phyloP scores from a whole-genome alignment of 495 filamentous ascomycete species.

The Penicillium daleae region DNA sequence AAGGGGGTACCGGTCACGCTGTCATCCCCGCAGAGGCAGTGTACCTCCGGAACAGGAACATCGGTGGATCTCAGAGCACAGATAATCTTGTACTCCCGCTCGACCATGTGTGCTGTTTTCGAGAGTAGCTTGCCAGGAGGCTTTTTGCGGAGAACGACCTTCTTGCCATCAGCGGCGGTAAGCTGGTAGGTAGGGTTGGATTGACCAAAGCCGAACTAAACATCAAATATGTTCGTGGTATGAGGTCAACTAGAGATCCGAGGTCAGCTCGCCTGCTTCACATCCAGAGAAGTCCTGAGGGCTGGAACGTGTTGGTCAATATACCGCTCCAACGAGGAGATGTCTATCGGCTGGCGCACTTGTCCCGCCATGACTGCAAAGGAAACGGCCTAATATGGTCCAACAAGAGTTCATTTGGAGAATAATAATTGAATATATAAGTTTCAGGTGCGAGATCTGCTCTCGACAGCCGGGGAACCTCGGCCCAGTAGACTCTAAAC shows the following conservation, averaged over 20 bases:
- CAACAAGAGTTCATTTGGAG: no score
- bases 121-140: constrained; percentile 89
- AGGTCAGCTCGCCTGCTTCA: constrained; percentile 82
- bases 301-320: constrained; percentile 73
- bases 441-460: not conserved
- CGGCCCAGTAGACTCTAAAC: no score
- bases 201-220: constrained; percentile 92
- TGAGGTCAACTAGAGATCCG: no score
- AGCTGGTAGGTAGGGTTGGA: constrained; percentile 96
- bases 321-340: constrained; percentile 75
- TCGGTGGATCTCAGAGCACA: constrained; percentile 76
- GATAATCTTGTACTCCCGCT: constrained; percentile 91
- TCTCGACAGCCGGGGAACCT: constrained; percentile 34
- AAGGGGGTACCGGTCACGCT: constrained; percentile 85
- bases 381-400: no score
- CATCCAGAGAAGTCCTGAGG: constrained; percentile 77
- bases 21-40: constrained; percentile 83
- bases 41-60: constrained; percentile 84
- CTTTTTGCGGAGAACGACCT: constrained; percentile 92
- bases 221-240: no score
- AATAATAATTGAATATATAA: no score
- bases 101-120: constrained; percentile 92
- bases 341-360: constrained; percentile 86
- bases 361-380: constrained; percentile 73
- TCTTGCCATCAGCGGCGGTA: constrained; percentile 64